Conservation (phyloP, 2,329 filamentous ascomycete species). For the Tolypocladium ovalisporum region DNA sequence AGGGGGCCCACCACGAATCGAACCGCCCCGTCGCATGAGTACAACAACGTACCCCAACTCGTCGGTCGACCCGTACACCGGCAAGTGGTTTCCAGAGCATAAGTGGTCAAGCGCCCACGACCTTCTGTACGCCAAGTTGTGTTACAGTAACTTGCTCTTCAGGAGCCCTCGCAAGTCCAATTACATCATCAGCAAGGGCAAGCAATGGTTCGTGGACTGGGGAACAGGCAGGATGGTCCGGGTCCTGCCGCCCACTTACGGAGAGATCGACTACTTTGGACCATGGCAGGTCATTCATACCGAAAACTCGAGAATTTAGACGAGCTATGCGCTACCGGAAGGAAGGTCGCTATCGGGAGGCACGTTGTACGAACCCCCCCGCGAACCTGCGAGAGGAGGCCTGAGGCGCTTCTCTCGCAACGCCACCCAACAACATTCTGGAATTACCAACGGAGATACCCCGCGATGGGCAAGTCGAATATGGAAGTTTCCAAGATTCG, state of each 20-base stretch:
- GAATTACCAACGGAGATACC: not conserved
- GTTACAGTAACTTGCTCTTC: slow-evolving; percentile 47
- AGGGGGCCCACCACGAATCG: slow-evolving; percentile 16
- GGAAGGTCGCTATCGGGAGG: not conserved
- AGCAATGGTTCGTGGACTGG: slow-evolving; percentile 51
- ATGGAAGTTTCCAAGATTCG: not conserved
- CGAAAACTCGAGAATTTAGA: slow-evolving; percentile 35
- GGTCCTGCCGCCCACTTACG: slow-evolving; percentile 42
- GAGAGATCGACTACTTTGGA: slow-evolving; percentile 36
- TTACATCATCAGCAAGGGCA: slow-evolving; percentile 44
- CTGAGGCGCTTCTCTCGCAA: not conserved
- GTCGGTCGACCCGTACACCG: slow-evolving; percentile 34
- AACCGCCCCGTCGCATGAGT: slow-evolving; percentile 27
- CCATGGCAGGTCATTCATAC: slow-evolving; percentile 39
- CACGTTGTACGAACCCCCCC: not conserved
- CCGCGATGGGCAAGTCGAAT: not conserved
- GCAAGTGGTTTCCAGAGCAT: slow-evolving; percentile 46
- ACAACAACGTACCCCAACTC: slow-evolving; percentile 34
- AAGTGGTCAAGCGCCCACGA: slow-evolving; percentile 45
- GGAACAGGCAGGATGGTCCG: slow-evolving; percentile 41
- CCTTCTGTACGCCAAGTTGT: slow-evolving; percentile 47
- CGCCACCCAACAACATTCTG: not conserved
- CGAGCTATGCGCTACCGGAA: not conserved
- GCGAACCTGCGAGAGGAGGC: not conserved
- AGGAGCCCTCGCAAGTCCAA: slow-evolving; percentile 46